Base-by-base conservation (phyloP, 1,284 basidiomycete species). In the Puccinia triticina region DNA sequence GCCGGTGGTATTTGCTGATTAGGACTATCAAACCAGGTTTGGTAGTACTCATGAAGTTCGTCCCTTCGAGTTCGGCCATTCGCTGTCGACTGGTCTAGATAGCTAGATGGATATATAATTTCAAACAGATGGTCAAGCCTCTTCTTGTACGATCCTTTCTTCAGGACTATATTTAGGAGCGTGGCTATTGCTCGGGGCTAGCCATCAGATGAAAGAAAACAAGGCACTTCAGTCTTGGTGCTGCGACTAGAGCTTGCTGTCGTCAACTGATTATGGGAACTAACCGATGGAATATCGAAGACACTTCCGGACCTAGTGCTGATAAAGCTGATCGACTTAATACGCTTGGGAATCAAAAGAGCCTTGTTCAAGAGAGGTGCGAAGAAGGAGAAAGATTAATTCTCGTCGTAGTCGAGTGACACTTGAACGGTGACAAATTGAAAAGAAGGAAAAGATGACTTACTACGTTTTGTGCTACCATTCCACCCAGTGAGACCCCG, bases 401-500 rank as follows among this genome's bases (percentile, higher is more conserved):
- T 29, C 50, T 23, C 21, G n/a, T n/a, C 32, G 18, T 21, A 37
- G 69, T 37, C 29, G 21, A 29, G 37, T 43, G 7, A 23, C n/a
- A 40, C 59, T 61, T 61, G 59, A 34, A 34, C 48, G 29, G 21
- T 21, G 14, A 29, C 18, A 29, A 55, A 32, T 14, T 32, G 14
- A 37, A 75, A 40, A 21, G 8, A 26, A 5, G 8, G 10, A 55
- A 74, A 34, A 74, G 43, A 50, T 7, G 37, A 18, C 16, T 64
- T 64, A 77, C 75, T 43, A 77, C 29, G 34, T 77, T 59, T 16
- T 72, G 64, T 0, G 92, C 90, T 82, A 94, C 93, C 93, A 94
- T 94, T 23, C 94, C 94, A 10, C 94, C 94, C 75, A 96, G 88
- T 61, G 92, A 93, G 14, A 92, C 88, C 0, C 94, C 93, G 18